A percentile compares a stretch with the other conserved stretches of the same genome.
Evolutionary conservation across 805 yeast species (phyloP).

Genomic region (Citeromyces matritensis): DNA sequence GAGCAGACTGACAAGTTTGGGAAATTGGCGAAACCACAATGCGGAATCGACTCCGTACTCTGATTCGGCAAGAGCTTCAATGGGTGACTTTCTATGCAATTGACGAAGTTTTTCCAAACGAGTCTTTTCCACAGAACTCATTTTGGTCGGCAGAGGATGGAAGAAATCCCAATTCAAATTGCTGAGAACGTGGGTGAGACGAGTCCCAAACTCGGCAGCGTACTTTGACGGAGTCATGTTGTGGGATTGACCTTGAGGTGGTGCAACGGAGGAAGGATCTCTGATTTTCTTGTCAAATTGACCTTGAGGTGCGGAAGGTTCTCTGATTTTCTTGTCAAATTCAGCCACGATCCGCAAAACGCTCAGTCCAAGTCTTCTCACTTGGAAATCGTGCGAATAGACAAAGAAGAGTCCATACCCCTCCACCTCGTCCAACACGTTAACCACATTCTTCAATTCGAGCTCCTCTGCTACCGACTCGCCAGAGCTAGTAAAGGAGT

Average conservation of each 20-base stretch:
- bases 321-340: constrained; percentile 63
- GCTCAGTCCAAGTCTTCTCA: constrained; percentile 62
- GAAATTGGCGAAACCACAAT: constrained; percentile 86
- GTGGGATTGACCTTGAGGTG: constrained; percentile 17
- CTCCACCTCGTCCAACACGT: constrained; percentile 87
- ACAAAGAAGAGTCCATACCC: constrained; percentile 89
- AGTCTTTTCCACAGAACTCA: constrained; percentile 66
- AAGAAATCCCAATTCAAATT: constrained; percentile 52
- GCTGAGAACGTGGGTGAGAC: constrained; percentile 66
- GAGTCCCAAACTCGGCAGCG: constrained; percentile 66
- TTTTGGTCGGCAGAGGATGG: constrained; percentile 34
- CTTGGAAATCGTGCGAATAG: constrained; percentile 70
- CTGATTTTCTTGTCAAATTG: background rate
- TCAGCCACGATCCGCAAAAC: constrained; percentile 68
- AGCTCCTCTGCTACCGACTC: constrained; percentile 31
- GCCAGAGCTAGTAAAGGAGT: constrained; percentile 22
- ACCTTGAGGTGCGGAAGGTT: background rate
- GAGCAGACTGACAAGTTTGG: constrained; percentile 53
- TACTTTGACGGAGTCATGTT: constrained; percentile 51
- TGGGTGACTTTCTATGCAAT: constrained; percentile 44
- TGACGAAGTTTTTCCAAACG: constrained; percentile 48
- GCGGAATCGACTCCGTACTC: constrained; percentile 94
- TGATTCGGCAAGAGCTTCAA: constrained; percentile 74
- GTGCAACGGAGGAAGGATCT: background rate
- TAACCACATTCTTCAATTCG: constrained; percentile 65